A percentile compares a stretch with the other conserved stretches of the same genome.
Evolutionary conservation across 371 early-diverging fungal species (phyloP).

Genomic region (Mortierella sp.): DNA sequence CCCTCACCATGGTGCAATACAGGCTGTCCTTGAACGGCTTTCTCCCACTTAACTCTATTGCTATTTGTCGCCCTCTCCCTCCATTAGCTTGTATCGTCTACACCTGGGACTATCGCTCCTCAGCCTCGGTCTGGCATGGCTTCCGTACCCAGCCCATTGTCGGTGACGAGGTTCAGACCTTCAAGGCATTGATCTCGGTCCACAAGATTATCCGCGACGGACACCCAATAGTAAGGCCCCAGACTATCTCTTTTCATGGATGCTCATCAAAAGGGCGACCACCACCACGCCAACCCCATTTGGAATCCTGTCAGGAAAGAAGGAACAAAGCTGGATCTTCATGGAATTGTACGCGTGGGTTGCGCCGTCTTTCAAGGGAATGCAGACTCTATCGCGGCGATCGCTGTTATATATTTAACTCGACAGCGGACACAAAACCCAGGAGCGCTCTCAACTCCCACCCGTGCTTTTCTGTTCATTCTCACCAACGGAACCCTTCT

Average conservation of each 20-base stretch:
- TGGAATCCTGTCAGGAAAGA: neutral
- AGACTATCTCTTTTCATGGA: neutral
- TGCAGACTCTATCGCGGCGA: too few relatives aligned
- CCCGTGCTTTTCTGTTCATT: neutral
- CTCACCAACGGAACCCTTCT: neutral
- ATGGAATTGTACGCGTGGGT: too few relatives aligned
- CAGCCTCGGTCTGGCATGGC: constrained; percentile 87
- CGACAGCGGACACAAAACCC: too few relatives aligned
- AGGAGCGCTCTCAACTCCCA: constrained; percentile 2
- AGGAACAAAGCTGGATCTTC: neutral
- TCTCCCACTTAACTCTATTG: neutral
- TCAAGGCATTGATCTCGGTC: constrained; percentile 93
- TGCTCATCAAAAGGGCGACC: neutral
- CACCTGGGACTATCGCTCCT: constrained; percentile 94
- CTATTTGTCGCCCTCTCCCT: neutral
- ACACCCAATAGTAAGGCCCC: constrained; percentile 76
- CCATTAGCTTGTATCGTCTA: constrained; percentile 84
- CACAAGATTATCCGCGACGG: constrained; percentile 97
- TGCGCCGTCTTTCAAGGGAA: too few relatives aligned
- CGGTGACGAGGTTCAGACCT: constrained; percentile 92
- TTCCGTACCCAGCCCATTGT: constrained; percentile 88
- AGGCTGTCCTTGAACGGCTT: too few relatives aligned
- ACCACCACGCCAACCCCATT: too few relatives aligned
- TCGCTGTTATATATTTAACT: too few relatives aligned
- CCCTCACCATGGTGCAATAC: constrained; percentile 3